Evolutionary conservation across 2,329 filamentous ascomycete species (phyloP), one percentile per base, ranked within the genome.

Genomic region (Fusarium begoniae): DNA sequence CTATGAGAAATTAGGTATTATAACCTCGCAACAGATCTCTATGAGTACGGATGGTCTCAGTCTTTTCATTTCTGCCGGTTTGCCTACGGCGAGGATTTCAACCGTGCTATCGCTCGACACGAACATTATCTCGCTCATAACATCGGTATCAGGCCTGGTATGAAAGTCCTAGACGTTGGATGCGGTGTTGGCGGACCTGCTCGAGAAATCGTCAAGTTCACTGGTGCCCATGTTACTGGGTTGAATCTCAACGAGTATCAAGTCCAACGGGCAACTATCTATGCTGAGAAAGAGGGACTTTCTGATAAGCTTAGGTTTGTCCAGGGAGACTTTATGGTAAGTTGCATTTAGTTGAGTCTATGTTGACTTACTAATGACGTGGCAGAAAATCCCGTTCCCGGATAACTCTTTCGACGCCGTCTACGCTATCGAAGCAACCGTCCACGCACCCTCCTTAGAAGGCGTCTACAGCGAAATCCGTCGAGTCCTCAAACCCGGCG

Each of bases 191-290:
- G 95, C 77, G 95, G 95, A 40, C 95, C 95, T n/a, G 95, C 95
- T 15, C 90, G 95, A 71, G 94, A 98, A 86, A 98, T 98, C 79
- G 93, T 93, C 84, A 96, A 96, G 84, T 98, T 98, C 84, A 92
- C 94, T 11, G 94, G 93, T 68, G 92, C 90, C 79, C 94, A 97
- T 79, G 89, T 98, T 66, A 92, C 94, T 28, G 95, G 95, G 30
- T 84, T 98, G 83, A 98, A 98, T 90, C 97, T 98, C 90, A 98
- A 98, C 84, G 94, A 97, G 85, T 98, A 98, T 87, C 95, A 98
- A 86, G 97, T 98, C 74, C 89, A 96, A 82, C 93, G 95, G 65
- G 95, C 95, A 5, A 94, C 91, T 24, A 87, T 88, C 56, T 97
- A 98, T 81, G 94, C 94, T 4, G 84, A 89, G 70, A 93, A 93